Evolutionary conservation across 2,329 filamentous ascomycete genomes (phyloP).

Genomic region (Alternaria conjuncta): DNA sequence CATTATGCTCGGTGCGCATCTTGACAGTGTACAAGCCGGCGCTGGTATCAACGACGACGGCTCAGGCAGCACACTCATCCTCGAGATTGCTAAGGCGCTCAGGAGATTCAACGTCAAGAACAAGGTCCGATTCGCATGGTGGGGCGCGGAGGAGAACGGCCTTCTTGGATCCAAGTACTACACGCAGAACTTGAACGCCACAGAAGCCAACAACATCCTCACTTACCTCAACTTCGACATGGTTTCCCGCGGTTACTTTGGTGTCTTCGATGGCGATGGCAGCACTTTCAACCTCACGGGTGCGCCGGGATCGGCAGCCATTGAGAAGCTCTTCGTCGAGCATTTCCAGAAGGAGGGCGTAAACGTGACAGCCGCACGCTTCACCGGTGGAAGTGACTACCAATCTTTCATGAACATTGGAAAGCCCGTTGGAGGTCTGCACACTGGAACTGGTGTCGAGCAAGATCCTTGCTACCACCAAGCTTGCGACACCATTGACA

Average conservation of each 20-base stretch:
- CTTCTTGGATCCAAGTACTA: constrained; percentile 50
- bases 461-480: constrained; percentile 52
- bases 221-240: constrained; percentile 55
- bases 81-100: constrained; percentile 48
- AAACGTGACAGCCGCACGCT: constrained; percentile 46
- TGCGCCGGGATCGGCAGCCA: constrained; percentile 41
- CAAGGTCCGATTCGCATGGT: constrained; percentile 51
- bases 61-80: constrained; percentile 46
- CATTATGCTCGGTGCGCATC: constrained; percentile 49
- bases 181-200: constrained; percentile 39
- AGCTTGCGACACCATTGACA: constrained; percentile 48
- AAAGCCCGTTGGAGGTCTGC: constrained; percentile 49
- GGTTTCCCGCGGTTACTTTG: constrained; percentile 49
- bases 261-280: constrained; percentile 50
- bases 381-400: constrained; percentile 51
- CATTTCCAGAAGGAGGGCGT: constrained; percentile 45
- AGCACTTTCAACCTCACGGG: constrained; percentile 43
- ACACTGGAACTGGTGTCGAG: constrained; percentile 50
- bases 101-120: constrained; percentile 49
- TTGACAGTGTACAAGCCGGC: constrained; percentile 48
- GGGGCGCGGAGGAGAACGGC: constrained; percentile 51
- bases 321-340: constrained; percentile 47
- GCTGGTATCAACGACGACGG: constrained; percentile 53
- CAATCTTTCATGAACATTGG: constrained; percentile 50
- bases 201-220: constrained; percentile 46